A percentile compares a stretch with the other conserved stretches of the same genome.
phyloP scores from a whole-genome alignment of 441 rosid species.

The Biscutella auriculata region DNA sequence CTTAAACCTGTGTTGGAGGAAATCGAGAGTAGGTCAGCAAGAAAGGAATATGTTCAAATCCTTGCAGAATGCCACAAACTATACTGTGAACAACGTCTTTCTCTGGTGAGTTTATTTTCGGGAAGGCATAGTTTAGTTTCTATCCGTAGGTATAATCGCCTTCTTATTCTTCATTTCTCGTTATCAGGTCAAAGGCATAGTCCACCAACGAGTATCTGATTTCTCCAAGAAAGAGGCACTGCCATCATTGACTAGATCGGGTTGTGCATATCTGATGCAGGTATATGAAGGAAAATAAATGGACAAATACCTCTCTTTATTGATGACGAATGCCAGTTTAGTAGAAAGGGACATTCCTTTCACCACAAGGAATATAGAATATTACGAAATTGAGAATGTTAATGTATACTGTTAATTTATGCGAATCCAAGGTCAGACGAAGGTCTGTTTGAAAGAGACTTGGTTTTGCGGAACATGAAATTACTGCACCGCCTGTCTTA shows the following conservation, averaged over 20 bases:
- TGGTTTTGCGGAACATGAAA: background rate
- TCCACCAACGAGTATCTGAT: constrained; percentile 80
- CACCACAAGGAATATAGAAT: background rate
- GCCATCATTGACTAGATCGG: constrained; percentile 91
- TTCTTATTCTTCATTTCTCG: constrained; percentile 9
- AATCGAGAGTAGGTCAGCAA: constrained; percentile 84
- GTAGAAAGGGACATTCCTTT: background rate
- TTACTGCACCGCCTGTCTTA: background rate
- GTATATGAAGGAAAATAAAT: constrained; percentile 25
- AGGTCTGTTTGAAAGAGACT: constrained; percentile 4
- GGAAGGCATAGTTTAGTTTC: constrained; percentile 1
- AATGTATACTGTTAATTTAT: background rate
- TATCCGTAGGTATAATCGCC: constrained; percentile 9
- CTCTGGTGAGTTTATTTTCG: constrained; percentile 47
- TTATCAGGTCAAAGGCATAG: constrained; percentile 73
- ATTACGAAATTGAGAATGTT: background rate
- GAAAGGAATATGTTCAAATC: constrained; percentile 78
- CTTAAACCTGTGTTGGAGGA: constrained; percentile 84
- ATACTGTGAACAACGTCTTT: constrained; percentile 92
- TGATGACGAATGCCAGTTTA: background rate
- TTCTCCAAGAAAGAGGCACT: constrained; percentile 84
- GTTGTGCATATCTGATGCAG: constrained; percentile 95
- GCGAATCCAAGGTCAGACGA: background rate
- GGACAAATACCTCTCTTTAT: background rate
- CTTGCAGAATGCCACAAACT: constrained; percentile 86